Evolutionary conservation across 2,329 filamentous ascomycete species (phyloP).

Genomic region (Salinomyces thailandicus): DNA sequence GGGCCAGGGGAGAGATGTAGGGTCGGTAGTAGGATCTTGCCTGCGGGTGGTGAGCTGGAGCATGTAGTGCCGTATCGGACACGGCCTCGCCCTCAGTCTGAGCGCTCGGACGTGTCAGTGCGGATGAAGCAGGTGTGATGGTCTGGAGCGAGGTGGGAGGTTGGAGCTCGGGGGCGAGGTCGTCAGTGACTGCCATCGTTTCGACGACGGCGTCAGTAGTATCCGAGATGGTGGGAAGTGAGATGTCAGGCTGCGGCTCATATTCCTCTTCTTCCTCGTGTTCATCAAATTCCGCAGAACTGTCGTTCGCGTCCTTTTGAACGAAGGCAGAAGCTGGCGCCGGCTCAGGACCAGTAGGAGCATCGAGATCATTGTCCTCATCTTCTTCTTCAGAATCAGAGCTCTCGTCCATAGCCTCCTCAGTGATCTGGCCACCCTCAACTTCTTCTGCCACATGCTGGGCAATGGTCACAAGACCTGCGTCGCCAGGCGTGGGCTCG

Average conservation of each 20-base stretch:
- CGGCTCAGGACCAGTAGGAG: too few relatives aligned
- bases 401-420: slow-evolving; percentile 23
- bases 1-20: slow-evolving; percentile 73
- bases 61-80: too few relatives aligned
- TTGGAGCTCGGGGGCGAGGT: slow-evolving; percentile 33
- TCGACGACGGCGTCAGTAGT: too few relatives aligned
- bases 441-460: not conserved
- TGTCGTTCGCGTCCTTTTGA: not conserved
- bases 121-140: too few relatives aligned
- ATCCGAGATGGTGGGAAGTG: too few relatives aligned
- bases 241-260: not conserved
- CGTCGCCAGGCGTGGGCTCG: not conserved
- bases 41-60: too few relatives aligned
- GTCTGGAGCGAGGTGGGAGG: too few relatives aligned
- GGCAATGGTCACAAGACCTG: too few relatives aligned
- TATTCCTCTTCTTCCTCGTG: slow-evolving; percentile 5
- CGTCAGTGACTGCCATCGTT: too few relatives aligned
- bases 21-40: slow-evolving; percentile 35
- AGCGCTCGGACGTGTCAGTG: too few relatives aligned
- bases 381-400: slow-evolving; percentile 6
- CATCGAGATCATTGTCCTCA: not conserved
- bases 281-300: not conserved
- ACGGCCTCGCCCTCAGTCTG: too few relatives aligned
- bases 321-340: too few relatives aligned
- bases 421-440: not conserved